Evolutionary conservation across 164 flowering plant genomes (phyloP).

Genomic region (Vitis rupestris): DNA sequence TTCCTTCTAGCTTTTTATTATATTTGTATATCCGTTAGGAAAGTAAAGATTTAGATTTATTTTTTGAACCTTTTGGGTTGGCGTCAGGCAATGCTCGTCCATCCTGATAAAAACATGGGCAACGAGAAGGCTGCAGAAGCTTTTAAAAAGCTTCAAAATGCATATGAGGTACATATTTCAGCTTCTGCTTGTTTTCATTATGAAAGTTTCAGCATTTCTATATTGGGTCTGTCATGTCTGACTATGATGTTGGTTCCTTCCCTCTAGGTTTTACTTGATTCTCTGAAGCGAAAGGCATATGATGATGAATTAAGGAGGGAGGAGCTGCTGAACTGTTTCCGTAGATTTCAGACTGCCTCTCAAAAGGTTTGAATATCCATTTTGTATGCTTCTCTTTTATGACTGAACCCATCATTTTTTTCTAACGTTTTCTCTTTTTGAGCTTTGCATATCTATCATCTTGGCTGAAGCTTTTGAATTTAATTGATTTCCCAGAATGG

Average conservation of each 20-base stretch:
- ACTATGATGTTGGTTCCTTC: neutral
- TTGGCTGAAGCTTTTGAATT: constrained; percentile 13
- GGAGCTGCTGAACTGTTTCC: constrained; percentile 76
- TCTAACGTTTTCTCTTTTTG: neutral
- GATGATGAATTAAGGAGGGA: constrained; percentile 92
- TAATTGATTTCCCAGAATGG: constrained; percentile 48
- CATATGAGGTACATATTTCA: constrained; percentile 72
- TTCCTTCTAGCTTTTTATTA: too few species aligned
- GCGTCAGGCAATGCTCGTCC: constrained; percentile 94
- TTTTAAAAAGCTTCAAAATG: constrained; percentile 98
- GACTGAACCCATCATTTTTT: neutral
- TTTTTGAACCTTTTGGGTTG: constrained; percentile 12
- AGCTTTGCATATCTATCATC: neutral
- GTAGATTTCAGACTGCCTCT: constrained; percentile 59
- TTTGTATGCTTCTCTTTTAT: neutral
- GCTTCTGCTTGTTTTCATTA: constrained; percentile 4
- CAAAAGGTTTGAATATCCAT: constrained; percentile 48
- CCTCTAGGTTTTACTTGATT: constrained; percentile 77
- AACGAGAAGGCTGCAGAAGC: constrained; percentile 99
- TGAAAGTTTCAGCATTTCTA: neutral
- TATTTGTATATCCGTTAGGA: neutral
- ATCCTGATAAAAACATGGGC: constrained; percentile 99
- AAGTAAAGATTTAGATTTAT: neutral
- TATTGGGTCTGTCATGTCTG: neutral
- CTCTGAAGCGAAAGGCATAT: constrained; percentile 79